Percentiles rank a stretch among this genome's conserved stretches.
Evolutionary conservation across 1,284 basidiomycete species (phyloP).

Genomic region (Pseudomicrostroma phylloplanum): DNA sequence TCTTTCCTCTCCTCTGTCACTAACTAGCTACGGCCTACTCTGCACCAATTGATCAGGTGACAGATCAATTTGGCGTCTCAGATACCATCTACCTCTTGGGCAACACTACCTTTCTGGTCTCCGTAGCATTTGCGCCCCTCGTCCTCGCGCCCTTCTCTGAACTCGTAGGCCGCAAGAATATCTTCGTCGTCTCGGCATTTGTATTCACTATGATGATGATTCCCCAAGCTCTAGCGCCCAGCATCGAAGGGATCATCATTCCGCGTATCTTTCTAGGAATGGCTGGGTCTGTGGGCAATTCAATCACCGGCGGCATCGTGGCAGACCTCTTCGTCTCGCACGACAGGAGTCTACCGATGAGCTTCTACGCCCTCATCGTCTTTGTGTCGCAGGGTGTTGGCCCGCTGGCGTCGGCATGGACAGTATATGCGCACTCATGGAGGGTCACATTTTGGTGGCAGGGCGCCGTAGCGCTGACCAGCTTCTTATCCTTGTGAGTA

Average conservation of each 20-base stretch:
- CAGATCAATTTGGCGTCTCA: constrained; percentile 8
- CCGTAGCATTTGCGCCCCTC: constrained; percentile 31
- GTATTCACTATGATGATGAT: constrained; percentile 35
- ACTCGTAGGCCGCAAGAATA: constrained; percentile 26
- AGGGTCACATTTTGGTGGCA: constrained; percentile 43
- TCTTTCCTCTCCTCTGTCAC: neutral
- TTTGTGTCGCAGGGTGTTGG: constrained; percentile 49
- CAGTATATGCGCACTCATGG: constrained; percentile 37
- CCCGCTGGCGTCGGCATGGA: constrained; percentile 37
- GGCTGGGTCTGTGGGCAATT: constrained; percentile 46
- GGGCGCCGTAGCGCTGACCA: constrained; percentile 15
- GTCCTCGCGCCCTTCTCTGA: constrained; percentile 33
- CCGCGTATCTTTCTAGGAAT: constrained; percentile 50
- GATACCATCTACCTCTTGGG: constrained; percentile 11
- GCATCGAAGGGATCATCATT: constrained; percentile 39
- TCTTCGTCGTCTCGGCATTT: constrained; percentile 26
- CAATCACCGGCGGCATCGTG: constrained; percentile 45
- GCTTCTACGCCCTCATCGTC: constrained; percentile 51
- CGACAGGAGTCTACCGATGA: constrained; percentile 53
- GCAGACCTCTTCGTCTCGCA: constrained; percentile 46
- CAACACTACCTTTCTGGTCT: constrained; percentile 27
- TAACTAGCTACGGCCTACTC: constrained; percentile 7
- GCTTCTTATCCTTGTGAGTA: too few species aligned
- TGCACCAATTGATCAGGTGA: constrained; percentile 6
- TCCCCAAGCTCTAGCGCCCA: constrained; percentile 40